A percentile compares a stretch with the other conserved stretches of the same genome.
Evolutionary conservation across 352 stramenopile genomes (phyloP).

Genomic region (Albugo laibachii): DNA sequence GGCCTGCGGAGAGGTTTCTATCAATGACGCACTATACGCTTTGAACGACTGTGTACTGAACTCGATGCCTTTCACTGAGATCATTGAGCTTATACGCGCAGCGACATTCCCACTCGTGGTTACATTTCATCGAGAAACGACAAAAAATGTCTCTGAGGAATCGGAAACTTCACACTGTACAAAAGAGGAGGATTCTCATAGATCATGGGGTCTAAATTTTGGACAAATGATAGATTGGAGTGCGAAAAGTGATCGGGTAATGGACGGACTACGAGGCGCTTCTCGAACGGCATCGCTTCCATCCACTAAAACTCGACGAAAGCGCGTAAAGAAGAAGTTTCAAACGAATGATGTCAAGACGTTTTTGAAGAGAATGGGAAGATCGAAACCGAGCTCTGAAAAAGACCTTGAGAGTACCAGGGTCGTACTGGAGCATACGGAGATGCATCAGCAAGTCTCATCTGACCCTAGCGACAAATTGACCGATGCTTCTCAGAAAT

Average conservation of each 20-base stretch:
- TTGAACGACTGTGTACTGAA: constrained; percentile 46
- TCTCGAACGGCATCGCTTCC: too few relatives aligned
- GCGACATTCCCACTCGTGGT: constrained; percentile 46
- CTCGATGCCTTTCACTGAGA: constrained; percentile 29
- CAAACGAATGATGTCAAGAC: too few relatives aligned
- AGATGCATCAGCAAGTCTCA: neutral
- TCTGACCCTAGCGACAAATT: neutral
- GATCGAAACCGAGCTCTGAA: too few relatives aligned
- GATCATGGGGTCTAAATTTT: neutral
- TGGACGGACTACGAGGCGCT: neutral
- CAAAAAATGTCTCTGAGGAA: neutral
- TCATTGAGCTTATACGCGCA: constrained; percentile 41
- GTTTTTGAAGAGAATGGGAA: too few relatives aligned
- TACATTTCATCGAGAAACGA: constrained; percentile 13
- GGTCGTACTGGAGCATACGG: neutral
- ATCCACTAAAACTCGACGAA: too few relatives aligned
- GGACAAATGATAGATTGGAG: neutral
- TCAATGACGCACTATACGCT: constrained; percentile 41
- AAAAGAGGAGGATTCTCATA: neutral
- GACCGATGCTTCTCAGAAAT: neutral
- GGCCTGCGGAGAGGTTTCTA: constrained; percentile 24
- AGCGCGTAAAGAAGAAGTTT: too few relatives aligned
- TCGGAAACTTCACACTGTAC: neutral
- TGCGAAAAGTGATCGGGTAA: neutral
- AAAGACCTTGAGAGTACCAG: too few relatives aligned